Base-by-base conservation (phyloP, 2,329 filamentous ascomycete species). In the Waltergamsia citrina region DNA sequence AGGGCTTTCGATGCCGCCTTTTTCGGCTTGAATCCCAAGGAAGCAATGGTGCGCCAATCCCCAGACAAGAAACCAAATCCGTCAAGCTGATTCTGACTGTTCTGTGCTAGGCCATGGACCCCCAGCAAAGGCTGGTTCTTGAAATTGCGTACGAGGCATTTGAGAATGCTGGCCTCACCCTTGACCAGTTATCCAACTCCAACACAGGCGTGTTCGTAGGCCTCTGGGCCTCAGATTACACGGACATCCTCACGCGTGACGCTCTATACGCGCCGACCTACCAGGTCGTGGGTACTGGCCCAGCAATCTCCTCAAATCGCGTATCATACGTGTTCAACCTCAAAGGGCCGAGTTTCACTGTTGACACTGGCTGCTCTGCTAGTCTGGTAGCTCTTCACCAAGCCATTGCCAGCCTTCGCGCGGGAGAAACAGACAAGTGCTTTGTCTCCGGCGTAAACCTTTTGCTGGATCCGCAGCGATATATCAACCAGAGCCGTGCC, bases 291-390 rank as follows among this genome's bases (percentile, higher is more conserved):
- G 65, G 65, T 37, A 56, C 53, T 20, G 59, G 58, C 3, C 48
- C 57, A 6, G 57, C 59, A 1, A 61, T 67, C 25, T 38, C 65
- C n/a, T 53, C 63, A 0, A 67, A 67, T 41, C 53, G 65, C n/a
- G 46, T 70, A 10, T 67, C 61, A 0, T 66, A 69, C 45, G 60
- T 57, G 32, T 69, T 63, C 42, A 56, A 71, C 39, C 57, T 70
- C 25, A 44, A 44, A 8, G 67, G 67, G 0, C 62, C 66, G 0
- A 65, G 60, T 20, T 50, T 67, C 43, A 67, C 65, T 1, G 50
- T 71, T 6, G 64, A 71, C 37, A 72, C 69, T 0, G 69, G 62
- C 1, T 73, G 69, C 41, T 71, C 67, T 0, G 56, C 61, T 14
- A 63, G 59, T 35, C 44, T 72, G 5, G 56, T 64, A 4, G 65